These are phyloP conservation scores for Acer yangbiense DNA, from an alignment of 345 rosid species.

Conservation along the genomic window DNA sequence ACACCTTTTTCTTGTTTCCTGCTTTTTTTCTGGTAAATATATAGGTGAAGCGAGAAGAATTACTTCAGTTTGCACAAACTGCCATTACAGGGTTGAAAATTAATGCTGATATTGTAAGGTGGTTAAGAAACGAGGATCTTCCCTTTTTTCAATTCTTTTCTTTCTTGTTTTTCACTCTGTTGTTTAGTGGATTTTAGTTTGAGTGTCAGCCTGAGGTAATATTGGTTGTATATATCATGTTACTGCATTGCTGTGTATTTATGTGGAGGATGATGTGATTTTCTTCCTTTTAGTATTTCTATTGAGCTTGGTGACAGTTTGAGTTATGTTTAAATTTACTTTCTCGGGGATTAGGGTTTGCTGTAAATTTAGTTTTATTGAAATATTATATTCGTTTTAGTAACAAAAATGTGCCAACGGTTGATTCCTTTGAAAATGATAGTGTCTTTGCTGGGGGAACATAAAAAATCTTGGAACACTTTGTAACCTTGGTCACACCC, in stretches of 20 bases:
- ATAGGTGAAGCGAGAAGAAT: slow-evolving; percentile 93
- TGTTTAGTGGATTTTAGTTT: slow-evolving; percentile 8
- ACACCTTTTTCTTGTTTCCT: slow-evolving; percentile 10
- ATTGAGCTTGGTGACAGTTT: neutral
- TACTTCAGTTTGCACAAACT: slow-evolving; percentile 90
- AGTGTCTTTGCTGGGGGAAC: neutral
- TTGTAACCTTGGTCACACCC: neutral
- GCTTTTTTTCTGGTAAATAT: slow-evolving; percentile 15
- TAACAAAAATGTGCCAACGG: neutral
- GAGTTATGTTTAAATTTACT: neutral
- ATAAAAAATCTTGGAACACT: neutral
- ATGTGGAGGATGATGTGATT: slow-evolving; percentile 8
- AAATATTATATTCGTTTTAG: neutral
- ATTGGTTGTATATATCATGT: slow-evolving; percentile 1
- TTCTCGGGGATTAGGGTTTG: neutral
- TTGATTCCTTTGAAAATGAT: neutral
- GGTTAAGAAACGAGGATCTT: slow-evolving; percentile 20
- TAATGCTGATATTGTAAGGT: slow-evolving; percentile 79
- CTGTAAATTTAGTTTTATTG: neutral
- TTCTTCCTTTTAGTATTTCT: neutral
- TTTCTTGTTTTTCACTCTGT: slow-evolving; percentile 4
- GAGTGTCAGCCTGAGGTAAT: neutral
- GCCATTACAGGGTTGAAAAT: slow-evolving; percentile 88
- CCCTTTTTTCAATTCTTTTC: neutral
- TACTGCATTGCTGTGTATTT: neutral